Evolutionary conservation across 257 asterid species (phyloP).

Genomic region (Solanum chiquidenum): DNA sequence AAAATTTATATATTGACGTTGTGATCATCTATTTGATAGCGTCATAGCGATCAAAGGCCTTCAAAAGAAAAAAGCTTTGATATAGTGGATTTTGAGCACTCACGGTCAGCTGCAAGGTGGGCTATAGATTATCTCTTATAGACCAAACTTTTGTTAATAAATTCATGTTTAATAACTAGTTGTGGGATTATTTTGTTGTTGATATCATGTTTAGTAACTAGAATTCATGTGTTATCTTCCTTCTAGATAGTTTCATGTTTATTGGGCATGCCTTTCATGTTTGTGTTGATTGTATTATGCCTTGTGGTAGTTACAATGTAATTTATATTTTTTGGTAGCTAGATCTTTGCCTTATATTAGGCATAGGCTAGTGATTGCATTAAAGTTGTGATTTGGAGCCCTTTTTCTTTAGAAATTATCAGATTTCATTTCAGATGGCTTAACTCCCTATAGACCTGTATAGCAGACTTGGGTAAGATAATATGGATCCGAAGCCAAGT

Average conservation of each 20-base stretch:
- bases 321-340: neutral
- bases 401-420: neutral
- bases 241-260: neutral
- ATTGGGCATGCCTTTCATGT: neutral
- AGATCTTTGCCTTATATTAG: neutral
- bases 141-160: neutral
- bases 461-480: neutral
- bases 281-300: neutral
- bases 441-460: neutral
- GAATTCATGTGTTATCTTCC: neutral
- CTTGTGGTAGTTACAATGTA: neutral
- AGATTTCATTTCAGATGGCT: neutral
- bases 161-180: neutral
- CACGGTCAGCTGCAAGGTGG: neutral
- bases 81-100: neutral
- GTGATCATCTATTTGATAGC: neutral
- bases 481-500: neutral
- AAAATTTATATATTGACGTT: too few relatives aligned
- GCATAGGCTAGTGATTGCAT: neutral
- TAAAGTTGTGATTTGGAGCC: neutral
- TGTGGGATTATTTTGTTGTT: too few relatives aligned
- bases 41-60: neutral
- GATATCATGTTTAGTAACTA: too few relatives aligned
- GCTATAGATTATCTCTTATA: too few relatives aligned
- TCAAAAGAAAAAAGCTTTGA: neutral